These are phyloP conservation scores for Mycena chlorophos DNA, from an alignment of 768 basidiomycete species.

Conservation along the genomic window DNA sequence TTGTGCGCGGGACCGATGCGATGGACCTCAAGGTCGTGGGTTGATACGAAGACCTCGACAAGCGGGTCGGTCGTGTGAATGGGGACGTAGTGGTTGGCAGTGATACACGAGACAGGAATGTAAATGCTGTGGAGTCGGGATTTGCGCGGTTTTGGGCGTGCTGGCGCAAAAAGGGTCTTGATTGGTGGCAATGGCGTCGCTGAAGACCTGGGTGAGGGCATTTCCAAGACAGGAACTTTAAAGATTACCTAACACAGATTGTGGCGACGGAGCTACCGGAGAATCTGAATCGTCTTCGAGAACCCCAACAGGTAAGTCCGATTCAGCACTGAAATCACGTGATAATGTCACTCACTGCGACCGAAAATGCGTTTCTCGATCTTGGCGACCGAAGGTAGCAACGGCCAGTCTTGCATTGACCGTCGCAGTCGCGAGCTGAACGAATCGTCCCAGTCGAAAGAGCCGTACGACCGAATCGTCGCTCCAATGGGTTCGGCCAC, in stretches of 20 bases:
- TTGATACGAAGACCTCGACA: background rate
- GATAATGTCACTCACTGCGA: constrained; percentile 1
- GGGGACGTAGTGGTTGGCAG: constrained; percentile 6
- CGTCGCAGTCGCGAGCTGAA: constrained; percentile 12
- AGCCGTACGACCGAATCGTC: background rate
- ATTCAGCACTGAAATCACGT: background rate
- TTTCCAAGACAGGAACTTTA: background rate
- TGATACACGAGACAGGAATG: constrained; percentile 10
- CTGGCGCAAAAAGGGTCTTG: background rate
- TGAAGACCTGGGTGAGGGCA: background rate
- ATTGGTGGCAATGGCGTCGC: background rate
- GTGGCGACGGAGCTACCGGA: background rate
- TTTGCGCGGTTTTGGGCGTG: background rate
- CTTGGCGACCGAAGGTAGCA: constrained; percentile 9
- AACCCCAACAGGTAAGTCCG: background rate
- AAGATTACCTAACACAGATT: background rate
- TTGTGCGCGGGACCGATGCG: background rate
- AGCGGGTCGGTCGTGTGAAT: background rate
- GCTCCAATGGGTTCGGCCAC: constrained; percentile 9
- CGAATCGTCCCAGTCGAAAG: constrained; percentile 13
- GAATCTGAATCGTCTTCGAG: background rate
- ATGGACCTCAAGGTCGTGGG: constrained; percentile 3
- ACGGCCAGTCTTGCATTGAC: constrained; percentile 10
- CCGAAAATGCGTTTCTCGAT: constrained; percentile 11
- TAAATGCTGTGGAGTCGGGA: constrained; percentile 1